These are phyloP conservation scores for Rutstroemia sp. DNA, from an alignment of 2,329 filamentous ascomycete genomes.

Conservation along the genomic window DNA sequence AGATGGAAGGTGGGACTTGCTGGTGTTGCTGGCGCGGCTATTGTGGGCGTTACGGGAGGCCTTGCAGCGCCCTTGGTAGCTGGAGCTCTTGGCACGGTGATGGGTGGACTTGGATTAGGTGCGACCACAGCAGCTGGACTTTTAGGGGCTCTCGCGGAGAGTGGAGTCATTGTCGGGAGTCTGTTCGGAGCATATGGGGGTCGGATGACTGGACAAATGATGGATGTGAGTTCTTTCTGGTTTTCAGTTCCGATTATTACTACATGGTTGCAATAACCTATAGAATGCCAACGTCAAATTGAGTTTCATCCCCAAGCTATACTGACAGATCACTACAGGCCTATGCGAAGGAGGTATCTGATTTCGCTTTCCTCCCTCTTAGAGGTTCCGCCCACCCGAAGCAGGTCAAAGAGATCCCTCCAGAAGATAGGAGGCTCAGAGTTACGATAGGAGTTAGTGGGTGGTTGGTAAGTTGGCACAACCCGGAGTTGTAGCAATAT, in stretches of 20 bases:
- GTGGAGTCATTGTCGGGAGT: conserved; percentile 69
- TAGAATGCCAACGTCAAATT: too few relatives aligned
- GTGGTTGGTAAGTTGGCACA: conserved; percentile 46
- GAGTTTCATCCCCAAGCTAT: too few relatives aligned
- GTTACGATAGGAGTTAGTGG: conserved; percentile 80
- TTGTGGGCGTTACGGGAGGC: conserved; percentile 66
- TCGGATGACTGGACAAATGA: conserved; percentile 74
- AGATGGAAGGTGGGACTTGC: conserved; percentile 91
- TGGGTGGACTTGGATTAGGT: conserved; percentile 69
- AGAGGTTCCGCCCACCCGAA: conserved; percentile 41
- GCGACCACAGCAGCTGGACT: conserved; percentile 69
- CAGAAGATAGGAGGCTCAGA: conserved; percentile 61
- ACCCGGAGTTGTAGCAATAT: too few relatives aligned
- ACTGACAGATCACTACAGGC: conserved; percentile 28
- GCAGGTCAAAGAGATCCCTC: conserved; percentile 30
- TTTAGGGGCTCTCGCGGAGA: conserved; percentile 73
- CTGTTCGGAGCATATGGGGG: conserved; percentile 89
- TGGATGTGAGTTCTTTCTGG: conserved; percentile 45
- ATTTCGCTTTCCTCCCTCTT: conserved; percentile 80
- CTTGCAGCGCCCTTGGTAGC: conserved; percentile 63
- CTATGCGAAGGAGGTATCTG: conserved; percentile 79
- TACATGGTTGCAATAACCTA: too few relatives aligned
- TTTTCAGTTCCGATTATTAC: too few relatives aligned
- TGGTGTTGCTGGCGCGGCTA: conserved; percentile 75
- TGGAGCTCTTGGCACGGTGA: conserved; percentile 36